phyloP scores from a whole-genome alignment of 176 grass and related monocot genomes.

The Eremochloa ophiuroides region DNA sequence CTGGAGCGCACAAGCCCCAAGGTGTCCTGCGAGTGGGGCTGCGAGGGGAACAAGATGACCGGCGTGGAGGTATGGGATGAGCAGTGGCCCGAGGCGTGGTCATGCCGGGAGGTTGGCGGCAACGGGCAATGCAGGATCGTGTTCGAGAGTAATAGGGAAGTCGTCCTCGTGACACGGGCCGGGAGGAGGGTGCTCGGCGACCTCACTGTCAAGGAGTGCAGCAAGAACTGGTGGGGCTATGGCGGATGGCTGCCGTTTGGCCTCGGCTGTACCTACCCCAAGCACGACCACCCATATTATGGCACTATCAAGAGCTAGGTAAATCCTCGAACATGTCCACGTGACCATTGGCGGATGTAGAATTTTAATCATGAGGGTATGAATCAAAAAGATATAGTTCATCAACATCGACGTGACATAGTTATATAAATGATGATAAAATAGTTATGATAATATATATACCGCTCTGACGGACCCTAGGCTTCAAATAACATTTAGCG shows the following conservation, averaged over 20 bases:
- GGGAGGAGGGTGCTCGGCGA: constrained; percentile 20
- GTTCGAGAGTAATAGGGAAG: constrained; percentile 13
- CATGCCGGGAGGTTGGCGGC: neutral
- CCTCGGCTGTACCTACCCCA: constrained; percentile 5
- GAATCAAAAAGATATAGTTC: no score
- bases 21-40: constrained; percentile 2
- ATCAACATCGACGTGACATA: no score
- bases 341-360: no score
- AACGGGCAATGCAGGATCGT: constrained; percentile 5
- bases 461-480: no score
- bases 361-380: no score
- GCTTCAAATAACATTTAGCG: no score
- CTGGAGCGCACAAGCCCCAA: neutral
- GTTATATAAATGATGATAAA: no score
- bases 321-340: neutral
- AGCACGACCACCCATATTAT: neutral
- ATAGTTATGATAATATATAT: no score
- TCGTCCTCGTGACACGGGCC: constrained; percentile 2
- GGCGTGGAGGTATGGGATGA: constrained; percentile 19
- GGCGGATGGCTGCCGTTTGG: constrained; percentile 8
- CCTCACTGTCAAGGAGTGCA: constrained; percentile 19
- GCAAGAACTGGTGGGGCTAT: neutral
- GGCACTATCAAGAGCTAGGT: neutral
- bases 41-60: constrained; percentile 11
- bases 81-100: constrained; percentile 25